phyloP scores from a whole-genome alignment of 2,329 filamentous ascomycete genomes.

The Bipolaris sorokiniana region DNA sequence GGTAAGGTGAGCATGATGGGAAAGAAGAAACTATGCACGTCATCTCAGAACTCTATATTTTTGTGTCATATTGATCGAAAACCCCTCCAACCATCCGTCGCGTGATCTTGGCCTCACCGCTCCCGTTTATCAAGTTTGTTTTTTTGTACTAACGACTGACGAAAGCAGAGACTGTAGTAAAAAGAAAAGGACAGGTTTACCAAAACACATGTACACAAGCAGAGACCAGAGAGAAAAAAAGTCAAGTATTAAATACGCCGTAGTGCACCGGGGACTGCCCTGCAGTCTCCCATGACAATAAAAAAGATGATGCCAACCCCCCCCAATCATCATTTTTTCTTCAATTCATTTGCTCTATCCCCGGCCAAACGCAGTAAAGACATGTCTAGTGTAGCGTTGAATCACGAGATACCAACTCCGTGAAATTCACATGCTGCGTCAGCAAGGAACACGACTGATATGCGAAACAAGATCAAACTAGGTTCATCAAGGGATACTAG shows the following conservation, averaged over 20 bases:
- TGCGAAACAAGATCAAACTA: not conserved
- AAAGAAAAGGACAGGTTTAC: no score
- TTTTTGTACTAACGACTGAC: no score
- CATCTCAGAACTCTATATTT: no score
- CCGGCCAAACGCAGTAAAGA: no score
- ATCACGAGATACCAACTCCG: slow-evolving; percentile 13
- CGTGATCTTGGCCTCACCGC: no score
- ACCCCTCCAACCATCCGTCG: no score
- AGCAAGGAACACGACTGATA: slow-evolving; percentile 16
- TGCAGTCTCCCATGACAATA: slow-evolving; percentile 23
- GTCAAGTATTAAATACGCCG: not conserved
- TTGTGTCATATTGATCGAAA: no score
- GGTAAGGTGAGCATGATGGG: no score
- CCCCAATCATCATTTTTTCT: not conserved
- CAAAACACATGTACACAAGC: not conserved
- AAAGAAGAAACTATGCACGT: no score
- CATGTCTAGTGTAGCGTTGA: no score
- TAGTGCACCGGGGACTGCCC: slow-evolving; percentile 24
- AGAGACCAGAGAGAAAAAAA: not conserved
- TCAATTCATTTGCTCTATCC: not conserved
- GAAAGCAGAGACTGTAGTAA: no score
- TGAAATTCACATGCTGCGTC: slow-evolving; percentile 14
- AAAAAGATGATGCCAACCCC: not conserved
- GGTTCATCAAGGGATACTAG: slow-evolving; percentile 22
- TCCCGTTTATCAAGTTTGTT: no score